A percentile compares a stretch with the other conserved stretches of the same genome.
Conservation (phyloP, 2,329 filamentous ascomycete genomes). For the Pseudogymnoascus sp. region DNA sequence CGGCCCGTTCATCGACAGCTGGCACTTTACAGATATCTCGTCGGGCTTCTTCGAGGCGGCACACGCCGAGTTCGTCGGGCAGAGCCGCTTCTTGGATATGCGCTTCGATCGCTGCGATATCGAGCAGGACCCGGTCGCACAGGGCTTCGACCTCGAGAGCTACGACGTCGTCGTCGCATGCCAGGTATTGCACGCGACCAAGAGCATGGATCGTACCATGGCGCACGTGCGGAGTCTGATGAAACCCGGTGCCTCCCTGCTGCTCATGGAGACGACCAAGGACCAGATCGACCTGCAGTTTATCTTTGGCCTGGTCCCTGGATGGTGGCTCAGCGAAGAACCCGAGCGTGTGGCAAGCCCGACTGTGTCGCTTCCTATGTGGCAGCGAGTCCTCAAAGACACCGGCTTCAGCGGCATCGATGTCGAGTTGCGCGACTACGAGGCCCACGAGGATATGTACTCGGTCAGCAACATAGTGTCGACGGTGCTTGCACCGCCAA, state of each 20-base stretch:
- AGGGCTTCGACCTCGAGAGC: constrained; percentile 17
- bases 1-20: constrained; percentile 17
- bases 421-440: no score
- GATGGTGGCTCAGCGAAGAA: constrained; percentile 27
- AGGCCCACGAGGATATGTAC: not conserved
- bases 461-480: not conserved
- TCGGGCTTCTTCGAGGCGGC: constrained; percentile 28
- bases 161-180: constrained; percentile 22
- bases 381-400: not conserved
- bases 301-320: constrained; percentile 27
- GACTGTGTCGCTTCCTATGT: not conserved
- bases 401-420: not conserved
- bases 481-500: not conserved
- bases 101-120: no score
- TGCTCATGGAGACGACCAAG: constrained; percentile 26
- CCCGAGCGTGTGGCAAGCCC: not conserved
- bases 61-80: constrained; percentile 12
- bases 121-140: constrained; percentile 14
- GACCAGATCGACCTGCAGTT: constrained; percentile 18
- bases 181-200: constrained; percentile 22
- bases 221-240: constrained; percentile 23
- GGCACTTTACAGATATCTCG: constrained; percentile 15
- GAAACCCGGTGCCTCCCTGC: constrained; percentile 23
- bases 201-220: constrained; percentile 21
- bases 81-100: no score